Evolutionary conservation across 1,139 yeast genomes (phyloP).

Genomic region (Yamadazyma mexicana): DNA sequence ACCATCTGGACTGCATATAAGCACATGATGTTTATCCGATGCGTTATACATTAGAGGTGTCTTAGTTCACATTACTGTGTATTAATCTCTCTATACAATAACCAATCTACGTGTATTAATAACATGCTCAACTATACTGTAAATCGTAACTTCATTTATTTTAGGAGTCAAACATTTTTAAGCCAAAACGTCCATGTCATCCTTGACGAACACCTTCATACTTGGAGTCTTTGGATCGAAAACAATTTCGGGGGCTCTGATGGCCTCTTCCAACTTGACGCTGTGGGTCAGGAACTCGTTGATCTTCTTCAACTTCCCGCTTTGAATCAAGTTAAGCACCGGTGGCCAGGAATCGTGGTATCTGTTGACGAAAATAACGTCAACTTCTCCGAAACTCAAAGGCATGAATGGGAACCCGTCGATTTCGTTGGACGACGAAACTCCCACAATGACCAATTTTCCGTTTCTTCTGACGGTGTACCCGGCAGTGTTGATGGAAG

Average conservation of each 20-base stretch:
- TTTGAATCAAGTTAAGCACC: slow-evolving; percentile 43
- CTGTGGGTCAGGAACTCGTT: slow-evolving; percentile 67
- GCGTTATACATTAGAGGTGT: too few species aligned
- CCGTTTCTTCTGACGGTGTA: slow-evolving; percentile 24
- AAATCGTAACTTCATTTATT: neutral
- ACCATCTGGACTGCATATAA: too few species aligned
- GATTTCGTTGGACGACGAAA: slow-evolving; percentile 65
- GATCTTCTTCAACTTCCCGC: slow-evolving; percentile 19
- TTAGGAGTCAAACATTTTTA: slow-evolving; percentile 5
- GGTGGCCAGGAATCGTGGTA: slow-evolving; percentile 59
- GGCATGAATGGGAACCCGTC: slow-evolving; percentile 71
- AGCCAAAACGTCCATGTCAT: slow-evolving; percentile 17
- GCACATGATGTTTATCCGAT: too few species aligned
- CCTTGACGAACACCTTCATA: slow-evolving; percentile 20
- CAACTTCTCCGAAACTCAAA: slow-evolving; percentile 66
- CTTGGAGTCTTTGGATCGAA: slow-evolving; percentile 20
- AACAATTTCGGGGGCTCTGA: slow-evolving; percentile 65
- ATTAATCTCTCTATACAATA: slow-evolving; percentile 14
- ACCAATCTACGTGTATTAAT: slow-evolving; percentile 4
- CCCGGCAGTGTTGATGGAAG: slow-evolving; percentile 75
- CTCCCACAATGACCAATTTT: slow-evolving; percentile 30
- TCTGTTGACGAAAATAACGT: slow-evolving; percentile 59
- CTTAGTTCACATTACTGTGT: slow-evolving; percentile 4
- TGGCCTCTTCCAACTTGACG: slow-evolving; percentile 71
- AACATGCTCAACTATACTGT: slow-evolving; percentile 7